Conservation (phyloP, 192 early-diverging fungal genomes). For the Coemansia sp. region DNA sequence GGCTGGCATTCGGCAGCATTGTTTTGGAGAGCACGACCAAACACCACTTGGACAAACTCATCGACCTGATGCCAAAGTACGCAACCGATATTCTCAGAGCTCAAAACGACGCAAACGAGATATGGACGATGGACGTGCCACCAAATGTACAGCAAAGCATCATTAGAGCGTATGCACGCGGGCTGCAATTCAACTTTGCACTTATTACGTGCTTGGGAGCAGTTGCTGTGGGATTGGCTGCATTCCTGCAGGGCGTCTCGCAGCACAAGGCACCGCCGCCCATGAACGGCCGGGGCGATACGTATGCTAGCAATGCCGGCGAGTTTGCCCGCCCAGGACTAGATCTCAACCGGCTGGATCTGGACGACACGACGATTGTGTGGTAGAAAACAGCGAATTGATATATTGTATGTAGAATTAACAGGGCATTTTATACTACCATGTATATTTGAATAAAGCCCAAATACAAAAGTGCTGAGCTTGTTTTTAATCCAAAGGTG, state of each 20-base stretch:
- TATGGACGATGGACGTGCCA: slow-evolving; percentile 46
- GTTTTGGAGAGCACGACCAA: slow-evolving; percentile 49
- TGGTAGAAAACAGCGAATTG: slow-evolving; percentile 12
- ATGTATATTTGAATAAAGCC: neutral
- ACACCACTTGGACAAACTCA: slow-evolving; percentile 28
- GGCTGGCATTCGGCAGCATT: slow-evolving; percentile 51
- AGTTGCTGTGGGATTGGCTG: slow-evolving; percentile 31
- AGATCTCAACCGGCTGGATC: slow-evolving; percentile 30
- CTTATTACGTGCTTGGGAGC: slow-evolving; percentile 45
- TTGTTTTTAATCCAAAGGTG: no score
- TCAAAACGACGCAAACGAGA: slow-evolving; percentile 48
- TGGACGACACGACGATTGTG: slow-evolving; percentile 13
- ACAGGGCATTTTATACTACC: neutral
- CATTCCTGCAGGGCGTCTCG: slow-evolving; percentile 41
- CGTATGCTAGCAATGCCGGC: slow-evolving; percentile 13
- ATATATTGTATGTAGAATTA: neutral
- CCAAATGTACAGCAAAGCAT: slow-evolving; percentile 30
- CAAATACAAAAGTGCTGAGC: no score
- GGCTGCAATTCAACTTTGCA: slow-evolving; percentile 49
- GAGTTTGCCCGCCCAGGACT: slow-evolving; percentile 33
- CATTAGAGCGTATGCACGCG: slow-evolving; percentile 47
- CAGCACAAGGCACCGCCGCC: slow-evolving; percentile 45
- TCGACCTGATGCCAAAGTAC: slow-evolving; percentile 32
- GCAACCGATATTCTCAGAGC: slow-evolving; percentile 39
- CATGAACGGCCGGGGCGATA: slow-evolving; percentile 2